Conservation (phyloP, 2,329 filamentous ascomycete species). For the Monosporascus sp. region DNA sequence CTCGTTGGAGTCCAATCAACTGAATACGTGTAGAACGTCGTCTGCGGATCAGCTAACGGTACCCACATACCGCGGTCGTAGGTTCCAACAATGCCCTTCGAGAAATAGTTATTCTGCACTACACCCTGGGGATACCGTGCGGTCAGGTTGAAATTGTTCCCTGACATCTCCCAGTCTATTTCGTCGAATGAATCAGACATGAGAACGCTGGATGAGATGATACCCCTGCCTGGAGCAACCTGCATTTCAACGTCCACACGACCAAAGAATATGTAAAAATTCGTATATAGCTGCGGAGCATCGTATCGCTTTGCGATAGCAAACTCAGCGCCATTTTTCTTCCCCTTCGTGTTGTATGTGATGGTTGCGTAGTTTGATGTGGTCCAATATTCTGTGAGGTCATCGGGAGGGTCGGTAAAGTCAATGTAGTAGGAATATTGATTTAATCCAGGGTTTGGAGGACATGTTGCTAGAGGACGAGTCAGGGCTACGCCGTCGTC, state of each 20-base stretch:
- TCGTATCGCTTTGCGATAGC: constrained; percentile 10
- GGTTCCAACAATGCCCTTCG: constrained; percentile 8
- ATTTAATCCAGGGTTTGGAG: constrained; percentile 11
- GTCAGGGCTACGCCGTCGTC: background rate
- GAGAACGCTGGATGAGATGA: constrained; percentile 14
- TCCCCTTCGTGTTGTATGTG: constrained; percentile 10
- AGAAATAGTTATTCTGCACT: constrained; percentile 13
- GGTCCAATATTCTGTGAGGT: constrained; percentile 8
- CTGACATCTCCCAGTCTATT: constrained; percentile 19
- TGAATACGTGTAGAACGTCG: constrained; percentile 15
- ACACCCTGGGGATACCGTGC: constrained; percentile 10
- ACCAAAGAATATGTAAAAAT: constrained; percentile 15
- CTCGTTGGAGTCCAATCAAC: constrained; percentile 13
- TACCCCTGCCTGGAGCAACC: constrained; percentile 12
- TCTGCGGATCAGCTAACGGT: constrained; percentile 8
- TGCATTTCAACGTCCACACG: constrained; percentile 16
- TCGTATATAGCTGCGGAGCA: constrained; percentile 13
- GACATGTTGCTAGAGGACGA: constrained; percentile 6
- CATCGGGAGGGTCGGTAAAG: constrained; percentile 9
- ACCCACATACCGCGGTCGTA: constrained; percentile 8
- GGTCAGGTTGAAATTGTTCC: constrained; percentile 13
- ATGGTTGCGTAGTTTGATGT: constrained; percentile 13
- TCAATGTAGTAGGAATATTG: constrained; percentile 13
- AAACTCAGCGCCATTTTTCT: constrained; percentile 15
- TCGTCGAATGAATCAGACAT: constrained; percentile 16